Percentiles rank a stretch among this genome's conserved stretches.
phyloP scores from a whole-genome alignment of 2,329 filamentous ascomycete species.

The Calcarisporium arbuscula region DNA sequence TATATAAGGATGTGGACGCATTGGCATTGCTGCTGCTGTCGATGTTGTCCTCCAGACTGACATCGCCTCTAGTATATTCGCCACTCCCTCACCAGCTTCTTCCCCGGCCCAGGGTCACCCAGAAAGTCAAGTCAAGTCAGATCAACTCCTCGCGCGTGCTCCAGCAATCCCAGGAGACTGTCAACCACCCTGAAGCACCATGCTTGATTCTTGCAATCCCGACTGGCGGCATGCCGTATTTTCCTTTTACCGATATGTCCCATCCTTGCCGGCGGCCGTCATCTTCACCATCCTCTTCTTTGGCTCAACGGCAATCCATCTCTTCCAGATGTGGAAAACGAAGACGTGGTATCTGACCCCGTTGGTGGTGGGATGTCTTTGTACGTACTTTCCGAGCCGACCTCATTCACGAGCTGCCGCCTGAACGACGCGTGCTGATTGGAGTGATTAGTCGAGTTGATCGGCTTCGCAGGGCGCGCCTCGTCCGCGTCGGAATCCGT shows the following conservation, averaged over 20 bases:
- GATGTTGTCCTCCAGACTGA: too few relatives aligned
- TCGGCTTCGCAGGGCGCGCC: conserved; percentile 5
- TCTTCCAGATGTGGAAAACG: conserved; percentile 7
- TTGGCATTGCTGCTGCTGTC: too few relatives aligned
- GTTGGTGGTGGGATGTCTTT: conserved; percentile 4
- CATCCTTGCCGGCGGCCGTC: conserved; percentile 1
- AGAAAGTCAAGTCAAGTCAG: too few relatives aligned
- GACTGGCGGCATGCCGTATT: conserved; percentile 7
- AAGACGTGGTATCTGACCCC: conserved; percentile 6
- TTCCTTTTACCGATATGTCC: conserved; percentile 7
- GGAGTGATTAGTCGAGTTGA: conserved; percentile 3
- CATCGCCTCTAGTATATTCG: too few relatives aligned
- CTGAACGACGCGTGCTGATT: too few relatives aligned
- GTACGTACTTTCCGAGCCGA: conserved; percentile 1
- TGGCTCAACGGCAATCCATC: conserved; percentile 1
- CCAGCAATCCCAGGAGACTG: too few relatives aligned
- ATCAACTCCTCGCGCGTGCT: too few relatives aligned
- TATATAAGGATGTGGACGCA: too few relatives aligned
- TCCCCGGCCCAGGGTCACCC: too few relatives aligned
- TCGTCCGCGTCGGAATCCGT: conserved; percentile 1
- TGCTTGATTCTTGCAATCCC: conserved; percentile 1
- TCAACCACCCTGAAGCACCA: too few relatives aligned
- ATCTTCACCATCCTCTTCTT: conserved; percentile 4
- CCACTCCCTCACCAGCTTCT: too few relatives aligned
- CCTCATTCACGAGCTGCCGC: too few relatives aligned